Evolutionary conservation across 75 land plant genomes (phyloP), one percentile per base, ranked within the genome.

Genomic region (Gnetum montanum): DNA sequence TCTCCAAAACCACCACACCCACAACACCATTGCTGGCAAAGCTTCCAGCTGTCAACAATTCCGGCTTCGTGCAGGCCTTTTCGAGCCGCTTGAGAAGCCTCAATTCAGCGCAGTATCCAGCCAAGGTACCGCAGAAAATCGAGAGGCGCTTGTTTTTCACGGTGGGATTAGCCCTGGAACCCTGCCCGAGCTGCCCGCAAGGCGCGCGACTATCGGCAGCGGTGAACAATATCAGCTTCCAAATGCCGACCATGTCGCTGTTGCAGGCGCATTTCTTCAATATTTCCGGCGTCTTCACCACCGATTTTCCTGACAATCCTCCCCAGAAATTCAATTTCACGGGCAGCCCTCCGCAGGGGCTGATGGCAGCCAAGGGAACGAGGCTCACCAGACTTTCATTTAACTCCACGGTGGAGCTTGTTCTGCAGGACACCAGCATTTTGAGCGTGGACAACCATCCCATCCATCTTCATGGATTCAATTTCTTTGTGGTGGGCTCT

Each of bases 391-490:
- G 57, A 43, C 26, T 90, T 37, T 59, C 77, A 8, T 90, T 66
- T 69, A 79, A 85, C 36, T 68, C 96, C 25, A 85, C 66, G 15
- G 81, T 90, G 36, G 79, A 90, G 62, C 51, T 86, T 57, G 78
- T 86, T 26, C 60, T 86, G 20, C 91, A 86, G 41, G 86, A 76
- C 53, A 86, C 91, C 3, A 79, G 72, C 54, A 54, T 79, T 4
- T 65, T 82, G 22, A 69, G 67, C 10, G 73, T 70, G 4, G 93
- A 88, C 57, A 77, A 68, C 2, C 93, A 88, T 59, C 93, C 93
- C 0, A 66, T 88, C 56, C 93, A 88, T 65, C 93, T 88, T 15
- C 93, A 88, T 70, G 93, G 93, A 35, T 77, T 62, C 61, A 88
- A 79, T 54, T 88, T 80, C 72, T 80, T 73, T 47, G 76, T 83